Base-by-base conservation (phyloP, 176 grass and related monocot genomes). In the Echinochloa phyllopogon region DNA sequence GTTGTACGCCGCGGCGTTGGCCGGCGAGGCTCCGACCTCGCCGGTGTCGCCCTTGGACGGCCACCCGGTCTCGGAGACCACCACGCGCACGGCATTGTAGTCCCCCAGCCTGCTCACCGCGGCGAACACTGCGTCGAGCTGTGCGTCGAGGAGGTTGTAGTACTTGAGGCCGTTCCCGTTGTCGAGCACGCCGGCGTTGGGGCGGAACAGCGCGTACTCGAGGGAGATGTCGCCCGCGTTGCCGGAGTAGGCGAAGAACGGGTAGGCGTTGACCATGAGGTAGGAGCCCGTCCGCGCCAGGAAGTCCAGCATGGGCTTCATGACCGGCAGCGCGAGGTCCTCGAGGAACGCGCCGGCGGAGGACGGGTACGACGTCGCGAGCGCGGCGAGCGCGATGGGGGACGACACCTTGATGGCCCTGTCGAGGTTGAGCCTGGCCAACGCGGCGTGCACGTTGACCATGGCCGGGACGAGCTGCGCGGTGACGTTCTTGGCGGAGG, bases 161-260 rank as follows among this genome's bases (percentile, higher is more conserved):
- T 99, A 99, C 86, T 90, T 95, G 78, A 96, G 80, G 0, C 86
- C 86, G 57, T 7, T 94, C 37, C 81, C 93, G 0, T 80, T 0
- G 81, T 96, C 93, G 0, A 86, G 78, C 66, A 90, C 89, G 6
- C 96, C 96, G 10, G 79, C 87, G 76, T 96, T 99, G 72, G 96
- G 96, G 5, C 96, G 89, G 83, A 98, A 98, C n/a, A 98, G 86
- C 42, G 96, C 96, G 84, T 98, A 96, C 70, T 98, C 93, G 12
- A 95, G 93, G 0, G 96, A 96, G 38, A 98, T 87, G 33, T 90
- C 87, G 12, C 83, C 88, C 0, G 91, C 72, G 37, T 92, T 98
- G 48, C 61, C 93, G 12, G 92, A 82, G 63, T 98, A 98, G 3
- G 96, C 96, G 37, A 98, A 98, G 86, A 95, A 98, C 1, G 96